Conservation (phyloP, 371 early-diverging fungal species). For the Mucor ambiguus region DNA sequence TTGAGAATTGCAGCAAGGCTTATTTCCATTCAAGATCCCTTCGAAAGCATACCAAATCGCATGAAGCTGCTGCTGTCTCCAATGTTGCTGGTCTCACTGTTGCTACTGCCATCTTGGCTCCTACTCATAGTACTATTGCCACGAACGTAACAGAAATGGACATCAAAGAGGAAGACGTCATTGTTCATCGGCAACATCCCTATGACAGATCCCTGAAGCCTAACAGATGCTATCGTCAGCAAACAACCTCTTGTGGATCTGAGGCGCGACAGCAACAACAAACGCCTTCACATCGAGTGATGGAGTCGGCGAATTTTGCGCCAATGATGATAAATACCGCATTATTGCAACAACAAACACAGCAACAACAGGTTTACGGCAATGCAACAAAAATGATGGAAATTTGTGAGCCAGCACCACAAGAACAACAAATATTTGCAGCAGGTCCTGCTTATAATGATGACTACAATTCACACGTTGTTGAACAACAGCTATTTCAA, state of each 20-base stretch:
- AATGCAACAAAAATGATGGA: not conserved
- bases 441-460: conserved; percentile 16
- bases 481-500: not conserved
- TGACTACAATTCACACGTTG: not conserved
- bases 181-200: conserved; percentile 3
- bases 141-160: not conserved
- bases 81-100: not conserved
- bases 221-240: conserved; percentile 1
- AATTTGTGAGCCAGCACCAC: conserved; percentile 1
- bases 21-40: conserved; percentile 82
- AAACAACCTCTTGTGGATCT: not conserved
- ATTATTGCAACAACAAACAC: conserved; percentile 8
- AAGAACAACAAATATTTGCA: conserved; percentile 17
- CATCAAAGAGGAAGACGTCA: not conserved
- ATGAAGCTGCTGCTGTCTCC: conserved; percentile 17
- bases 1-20: conserved; percentile 71
- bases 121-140: not conserved
- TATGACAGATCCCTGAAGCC: conserved; percentile 12
- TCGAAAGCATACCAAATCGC: conserved; percentile 71
- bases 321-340: conserved; percentile 10
- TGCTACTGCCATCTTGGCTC: not conserved
- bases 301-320: not conserved
- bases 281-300: not conserved
- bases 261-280: not conserved
- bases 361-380: not conserved